Evolutionary conservation across 1,284 basidiomycete genomes (phyloP).

Genomic region (Mycosarcoma mackinlayi): DNA sequence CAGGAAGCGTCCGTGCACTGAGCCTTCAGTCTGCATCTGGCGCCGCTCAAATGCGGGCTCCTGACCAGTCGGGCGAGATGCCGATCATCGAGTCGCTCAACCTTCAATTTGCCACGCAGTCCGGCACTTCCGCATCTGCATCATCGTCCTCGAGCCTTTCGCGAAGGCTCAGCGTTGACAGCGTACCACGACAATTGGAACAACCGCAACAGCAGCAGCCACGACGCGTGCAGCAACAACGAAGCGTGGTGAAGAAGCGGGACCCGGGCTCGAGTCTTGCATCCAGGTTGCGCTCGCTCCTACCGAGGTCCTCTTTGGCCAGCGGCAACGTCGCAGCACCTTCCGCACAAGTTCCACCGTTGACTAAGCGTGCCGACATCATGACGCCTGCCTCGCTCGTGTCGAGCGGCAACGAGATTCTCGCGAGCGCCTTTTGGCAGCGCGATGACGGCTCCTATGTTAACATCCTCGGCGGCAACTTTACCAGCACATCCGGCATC

Average conservation of each 20-base stretch:
- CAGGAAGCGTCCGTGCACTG: constrained; percentile 70
- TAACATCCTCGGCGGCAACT: constrained; percentile 89
- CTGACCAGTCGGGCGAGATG: constrained; percentile 60
- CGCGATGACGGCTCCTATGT: constrained; percentile 73
- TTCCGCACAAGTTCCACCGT: constrained; percentile 12
- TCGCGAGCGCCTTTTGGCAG: constrained; percentile 89
- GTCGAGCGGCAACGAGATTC: constrained; percentile 78
- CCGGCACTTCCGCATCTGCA: constrained; percentile 70
- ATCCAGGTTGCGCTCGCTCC: constrained; percentile 31
- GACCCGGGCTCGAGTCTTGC: constrained; percentile 10
- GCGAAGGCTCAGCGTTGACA: constrained; percentile 13
- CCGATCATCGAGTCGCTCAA: constrained; percentile 58
- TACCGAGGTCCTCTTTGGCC: constrained; percentile 20
- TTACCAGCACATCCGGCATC: constrained; percentile 74
- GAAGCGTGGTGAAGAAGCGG: constrained; percentile 7
- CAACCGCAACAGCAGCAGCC: constrained; percentile 13
- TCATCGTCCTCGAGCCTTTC: constrained; percentile 28
- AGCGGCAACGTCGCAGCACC: background rate
- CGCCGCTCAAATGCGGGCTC: constrained; percentile 68
- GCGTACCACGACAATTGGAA: constrained; percentile 6
- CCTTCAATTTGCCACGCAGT: constrained; percentile 71
- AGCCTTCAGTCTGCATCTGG: constrained; percentile 69
- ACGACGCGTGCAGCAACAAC: background rate
- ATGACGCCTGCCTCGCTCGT: constrained; percentile 69
- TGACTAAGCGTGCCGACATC: constrained; percentile 44